phyloP scores from a whole-genome alignment of 139 green algal species.

The Klebsormidium nitens region DNA sequence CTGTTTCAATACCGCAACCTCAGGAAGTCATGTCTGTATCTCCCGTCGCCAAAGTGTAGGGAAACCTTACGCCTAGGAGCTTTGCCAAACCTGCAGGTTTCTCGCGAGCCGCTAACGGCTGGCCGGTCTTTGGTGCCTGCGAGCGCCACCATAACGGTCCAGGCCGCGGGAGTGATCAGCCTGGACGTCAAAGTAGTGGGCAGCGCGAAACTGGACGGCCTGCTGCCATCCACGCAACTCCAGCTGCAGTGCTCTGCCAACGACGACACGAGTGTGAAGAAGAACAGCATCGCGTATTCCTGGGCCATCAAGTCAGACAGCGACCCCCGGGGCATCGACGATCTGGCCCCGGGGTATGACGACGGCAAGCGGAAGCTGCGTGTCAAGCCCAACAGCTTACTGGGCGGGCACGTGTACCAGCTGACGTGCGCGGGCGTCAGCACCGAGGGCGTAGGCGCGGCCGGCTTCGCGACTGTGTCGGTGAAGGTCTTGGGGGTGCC shows the following conservation, averaged over 20 bases:
- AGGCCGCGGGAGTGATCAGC: background rate
- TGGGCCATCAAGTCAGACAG: background rate
- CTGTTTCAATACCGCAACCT: no score
- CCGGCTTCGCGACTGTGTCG: no score
- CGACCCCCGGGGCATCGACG: background rate
- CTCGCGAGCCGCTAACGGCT: background rate
- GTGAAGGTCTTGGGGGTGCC: no score
- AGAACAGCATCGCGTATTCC: background rate
- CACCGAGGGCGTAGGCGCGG: no score
- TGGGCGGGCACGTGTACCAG: background rate
- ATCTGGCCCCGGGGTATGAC: background rate
- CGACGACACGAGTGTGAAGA: background rate
- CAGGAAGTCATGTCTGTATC: no score
- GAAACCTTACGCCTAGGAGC: no score
- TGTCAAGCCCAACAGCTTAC: background rate
- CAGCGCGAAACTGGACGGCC: background rate
- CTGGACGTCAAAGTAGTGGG: background rate
- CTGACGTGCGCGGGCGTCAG: background rate
- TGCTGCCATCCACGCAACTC: background rate
- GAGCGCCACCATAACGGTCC: background rate
- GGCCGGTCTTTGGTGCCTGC: background rate
- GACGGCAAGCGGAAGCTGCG: background rate
- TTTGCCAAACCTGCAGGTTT: no score
- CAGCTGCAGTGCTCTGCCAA: background rate
- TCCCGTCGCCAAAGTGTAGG: no score